phyloP scores from a whole-genome alignment of 2,329 filamentous ascomycete genomes.

The Fusarium begoniae region DNA sequence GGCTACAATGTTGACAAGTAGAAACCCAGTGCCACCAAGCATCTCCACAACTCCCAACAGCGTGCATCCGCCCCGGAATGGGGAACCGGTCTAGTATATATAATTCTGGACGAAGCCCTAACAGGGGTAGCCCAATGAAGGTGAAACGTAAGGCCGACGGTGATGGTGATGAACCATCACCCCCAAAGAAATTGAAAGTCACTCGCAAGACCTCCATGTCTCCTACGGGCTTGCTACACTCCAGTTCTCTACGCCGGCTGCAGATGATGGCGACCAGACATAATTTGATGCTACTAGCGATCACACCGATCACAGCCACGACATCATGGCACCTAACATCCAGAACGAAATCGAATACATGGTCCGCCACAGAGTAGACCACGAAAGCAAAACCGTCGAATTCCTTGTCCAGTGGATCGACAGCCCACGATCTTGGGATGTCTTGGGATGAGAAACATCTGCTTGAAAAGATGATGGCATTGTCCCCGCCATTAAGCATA shows the following conservation, averaged over 20 bases:
- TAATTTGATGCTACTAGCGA: too few species aligned
- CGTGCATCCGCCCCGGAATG: not conserved
- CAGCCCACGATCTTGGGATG: not conserved
- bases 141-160: constrained; percentile 45
- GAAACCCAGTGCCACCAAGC: not conserved
- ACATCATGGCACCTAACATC: not conserved
- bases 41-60: not conserved
- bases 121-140: constrained; percentile 19
- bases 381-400: accelerated
- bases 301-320: too few species aligned
- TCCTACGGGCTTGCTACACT: not conserved
- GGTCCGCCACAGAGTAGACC: not conserved
- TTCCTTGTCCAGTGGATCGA: not conserved
- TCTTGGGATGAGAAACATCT: not conserved
- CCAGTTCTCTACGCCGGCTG: accelerated
- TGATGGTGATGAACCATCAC: constrained; percentile 26
- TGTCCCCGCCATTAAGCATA: not conserved
- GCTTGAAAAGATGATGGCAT: not conserved
- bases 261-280: not conserved
- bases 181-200: constrained; percentile 29
- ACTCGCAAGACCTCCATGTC: constrained; percentile 2
- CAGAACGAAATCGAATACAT: not conserved
- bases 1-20: not conserved
- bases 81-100: not conserved
- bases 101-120: not conserved